Base-by-base conservation (phyloP, 192 early-diverging fungal genomes). In the Dissophora globulifera region DNA sequence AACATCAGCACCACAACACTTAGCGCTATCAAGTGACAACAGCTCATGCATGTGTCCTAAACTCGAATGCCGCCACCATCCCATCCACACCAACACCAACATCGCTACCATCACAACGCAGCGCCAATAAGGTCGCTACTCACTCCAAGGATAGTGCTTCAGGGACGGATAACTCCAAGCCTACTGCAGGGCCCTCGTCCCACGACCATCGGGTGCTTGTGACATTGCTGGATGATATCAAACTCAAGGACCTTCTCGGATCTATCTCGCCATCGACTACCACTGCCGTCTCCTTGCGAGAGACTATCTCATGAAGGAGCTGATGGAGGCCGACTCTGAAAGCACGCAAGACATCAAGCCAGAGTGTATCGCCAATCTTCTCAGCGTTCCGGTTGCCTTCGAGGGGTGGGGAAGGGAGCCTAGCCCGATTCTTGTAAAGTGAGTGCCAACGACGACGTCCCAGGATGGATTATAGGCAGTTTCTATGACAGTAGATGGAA, bases 311-410 rank as follows among this genome's bases (percentile, higher is more conserved):
- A 83, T 82, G n/a, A 87, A 88, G 40, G 88, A 90, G 78, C 63
- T 90, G 42, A 85, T 81, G 12, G 83, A 82, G 4, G 80, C 84
- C 15, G 92, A 93, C 30, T 88, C 85, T 75, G 91, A 93, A 58
- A 69, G 82, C 19, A 84, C 84, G n/a, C 86, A 92, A 55, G 92
- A 94, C 33, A 58, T 93, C 17, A 97, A 96, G 79, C 83, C 90
- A 20, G 93, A 96, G 78, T 74, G 95, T 7, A 83, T 97, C 19
- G 84, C 86, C 57, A 96, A 97, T 80, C 91, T 97, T 79, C 81
- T 97, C 56, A 87, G 80, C 16, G 92, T 98, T 16, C 96, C 96
- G 3, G 85, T 82, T 49, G 91, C 95, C 45, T 85, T 97, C 52
- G 96, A 98, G 69, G 96, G 95, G n/a, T n/a, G n/a, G n/a, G 83